Evolutionary conservation across 192 early-diverging fungal genomes (phyloP), one percentile per base, ranked within the genome.

Genomic region (Coemansia sp.): DNA sequence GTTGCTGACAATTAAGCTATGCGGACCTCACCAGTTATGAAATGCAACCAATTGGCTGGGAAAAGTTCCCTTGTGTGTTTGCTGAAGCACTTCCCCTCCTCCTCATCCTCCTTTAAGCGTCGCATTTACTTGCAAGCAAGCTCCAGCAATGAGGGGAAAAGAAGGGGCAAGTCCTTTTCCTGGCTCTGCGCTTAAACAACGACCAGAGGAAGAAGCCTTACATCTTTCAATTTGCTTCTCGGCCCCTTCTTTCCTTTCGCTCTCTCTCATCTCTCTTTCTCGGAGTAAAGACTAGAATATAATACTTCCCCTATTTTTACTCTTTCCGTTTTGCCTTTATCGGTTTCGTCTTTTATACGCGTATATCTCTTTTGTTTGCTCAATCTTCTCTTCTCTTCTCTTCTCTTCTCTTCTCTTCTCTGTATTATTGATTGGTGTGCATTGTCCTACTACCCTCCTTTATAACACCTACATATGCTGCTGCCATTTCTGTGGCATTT

Each of bases 21-120:
- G 55, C 31, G 19, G 65, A 67, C 65, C 65, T 67, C 65, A 67
- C 65, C 57, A 50, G 64, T 65, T 57, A 65, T 50, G 31, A 40
- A 52, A 50, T 23, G 22, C 9, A 17, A 54, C n/a, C 31, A 17
- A 47, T 47, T 25, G n/a, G 14, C 23, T 25, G 27, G 50, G 50
- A 53, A n/a, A n/a, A n/a, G n/a, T n/a, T n/a, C n/a, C n/a, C 31
- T 53, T 53, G 28, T 17, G 6, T 5, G 36, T 11, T 5, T 25
- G 2, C 34, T 25, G 55, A 31, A 47, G n/a, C 0, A 13, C 19
- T 19, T 13, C 44, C 19, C 20, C 45, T 23, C 45, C 45, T 48
- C 45, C 45, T 48, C 45, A 20, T 48, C 23, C 45, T 48, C 9
- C 1, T 25, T n/a, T n/a, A n/a, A n/a, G n/a, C n/a, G n/a, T n/a